Conservation (phyloP, 1,284 basidiomycete species). For the Ganoderma multipileum region DNA sequence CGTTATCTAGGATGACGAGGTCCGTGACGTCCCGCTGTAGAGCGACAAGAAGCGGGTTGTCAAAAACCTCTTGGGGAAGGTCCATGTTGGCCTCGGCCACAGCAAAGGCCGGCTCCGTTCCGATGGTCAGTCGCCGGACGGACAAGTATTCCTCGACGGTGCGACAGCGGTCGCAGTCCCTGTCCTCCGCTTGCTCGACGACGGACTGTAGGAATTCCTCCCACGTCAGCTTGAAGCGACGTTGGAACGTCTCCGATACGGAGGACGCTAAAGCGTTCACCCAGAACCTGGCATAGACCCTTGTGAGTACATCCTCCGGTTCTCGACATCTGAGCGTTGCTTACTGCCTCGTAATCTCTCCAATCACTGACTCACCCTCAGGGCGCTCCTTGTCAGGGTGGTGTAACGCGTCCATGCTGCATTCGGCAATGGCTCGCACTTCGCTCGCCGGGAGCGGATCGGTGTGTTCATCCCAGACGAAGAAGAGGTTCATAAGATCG, state of each 20-base stretch:
- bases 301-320: not conserved
- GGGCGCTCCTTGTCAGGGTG: conserved; percentile 27
- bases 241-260: conserved; percentile 21
- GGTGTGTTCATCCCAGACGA: conserved; percentile 37
- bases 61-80: conserved; percentile 43
- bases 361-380: conserved; percentile 23
- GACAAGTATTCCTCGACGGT: conserved; percentile 43
- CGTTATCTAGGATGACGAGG: conserved; percentile 40
- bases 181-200: conserved; percentile 40
- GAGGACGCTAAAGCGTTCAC: conserved; percentile 26
- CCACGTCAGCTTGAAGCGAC: conserved; percentile 33
- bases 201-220: conserved; percentile 40
- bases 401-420: conserved; percentile 35
- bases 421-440: conserved; percentile 23
- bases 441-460: conserved; percentile 26
- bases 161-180: conserved; percentile 34
- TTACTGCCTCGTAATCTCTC: conserved; percentile 37
- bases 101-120: conserved; percentile 42
- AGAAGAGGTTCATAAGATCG: conserved; percentile 36
- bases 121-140: conserved; percentile 42
- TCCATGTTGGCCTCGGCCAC: conserved; percentile 42
- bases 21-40: conserved; percentile 32
- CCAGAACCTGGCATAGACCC: conserved; percentile 34
- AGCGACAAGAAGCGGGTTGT: conserved; percentile 42
- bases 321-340: not conserved